Base-by-base conservation (phyloP, 495 filamentous ascomycete genomes). In the Sphaerosporella brunnea region DNA sequence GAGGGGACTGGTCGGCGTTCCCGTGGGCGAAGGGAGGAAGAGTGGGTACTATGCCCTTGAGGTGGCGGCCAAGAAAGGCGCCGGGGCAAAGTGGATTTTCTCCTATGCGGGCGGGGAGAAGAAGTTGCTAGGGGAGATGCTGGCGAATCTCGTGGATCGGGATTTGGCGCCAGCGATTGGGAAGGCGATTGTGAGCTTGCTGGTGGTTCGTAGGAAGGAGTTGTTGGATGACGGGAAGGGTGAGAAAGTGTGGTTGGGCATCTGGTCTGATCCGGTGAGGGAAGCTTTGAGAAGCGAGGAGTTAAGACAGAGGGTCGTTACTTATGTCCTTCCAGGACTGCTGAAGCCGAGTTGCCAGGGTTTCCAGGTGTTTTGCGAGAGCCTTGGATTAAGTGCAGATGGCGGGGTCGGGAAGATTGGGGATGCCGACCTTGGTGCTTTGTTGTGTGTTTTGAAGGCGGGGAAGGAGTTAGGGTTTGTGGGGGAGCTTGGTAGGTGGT, bases 391-490 rank as follows among this genome's bases (percentile, higher is more conserved):
- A 42, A 42, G 54, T 10, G 55, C 64, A 47, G 51, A 64, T 13
- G 61, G 66, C 10, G 65, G 66, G 18, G 58, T 65, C n/a, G 67
- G 64, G 45, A 53, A 60, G 2, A 63, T 62, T 35, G 62, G 66
- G 21, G 62, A 64, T 20, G 47, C 69, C 35, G 68, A 72, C 13
- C 69, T 79, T 44, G 69, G 73, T 23, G 67, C 75, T 40, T 64
- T 83, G 11, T 72, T 85, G 47, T 72, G 76, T 36, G 72, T 80
- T 15, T 66, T 93, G 25, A 78, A 85, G 52, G 68, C 78, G 9
- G 84, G 80, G 13, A 92, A 90, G 66, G 84, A 87, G 45, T 64
- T 73, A 28, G 84, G 82, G 0, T 58, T 88, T 19, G 72, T 93
- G 4, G 72, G 77, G 42, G 84, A 87, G 54, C 71, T 78, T 42